Conservation (phyloP, 2,329 filamentous ascomycete species). For the Phaeomoniella chlamydospora region DNA sequence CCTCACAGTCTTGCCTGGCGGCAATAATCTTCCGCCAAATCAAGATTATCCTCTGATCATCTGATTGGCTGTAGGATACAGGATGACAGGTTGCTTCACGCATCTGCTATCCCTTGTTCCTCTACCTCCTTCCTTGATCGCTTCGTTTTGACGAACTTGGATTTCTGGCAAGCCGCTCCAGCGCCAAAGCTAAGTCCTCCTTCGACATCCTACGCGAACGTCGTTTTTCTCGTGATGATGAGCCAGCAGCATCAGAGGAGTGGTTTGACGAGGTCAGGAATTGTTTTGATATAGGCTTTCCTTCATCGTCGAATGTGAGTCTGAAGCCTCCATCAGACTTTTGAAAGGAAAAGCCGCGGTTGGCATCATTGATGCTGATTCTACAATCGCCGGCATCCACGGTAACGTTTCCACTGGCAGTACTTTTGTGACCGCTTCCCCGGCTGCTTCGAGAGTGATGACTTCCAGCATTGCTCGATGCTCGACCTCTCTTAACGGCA, state of each 20-base stretch:
- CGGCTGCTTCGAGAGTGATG: not conserved
- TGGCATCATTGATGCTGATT: not conserved
- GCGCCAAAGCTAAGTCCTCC: not conserved
- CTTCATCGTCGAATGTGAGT: not conserved
- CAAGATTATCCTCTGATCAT: no score
- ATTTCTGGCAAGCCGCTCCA: no score
- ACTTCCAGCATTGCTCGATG: not conserved
- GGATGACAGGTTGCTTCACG: no score
- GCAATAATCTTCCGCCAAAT: no score
- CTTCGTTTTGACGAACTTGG: no score
- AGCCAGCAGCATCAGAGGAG: no score
- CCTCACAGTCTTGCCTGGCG: no score
- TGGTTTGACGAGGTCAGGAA: no score
- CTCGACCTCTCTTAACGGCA: not conserved
- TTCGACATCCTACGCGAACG: not conserved
- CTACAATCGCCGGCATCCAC: not conserved
- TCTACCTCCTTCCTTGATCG: no score
- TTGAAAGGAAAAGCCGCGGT: not conserved
- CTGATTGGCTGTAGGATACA: no score
- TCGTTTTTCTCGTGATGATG: not conserved
- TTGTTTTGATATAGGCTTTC: not conserved
- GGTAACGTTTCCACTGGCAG: not conserved
- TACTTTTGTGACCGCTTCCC: slow-evolving; percentile 1
- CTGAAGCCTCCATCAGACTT: not conserved
- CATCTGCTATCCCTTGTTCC: no score